These are phyloP conservation scores for Asterophora parasitica DNA, from an alignment of 768 basidiomycete species.

Conservation along the genomic window DNA sequence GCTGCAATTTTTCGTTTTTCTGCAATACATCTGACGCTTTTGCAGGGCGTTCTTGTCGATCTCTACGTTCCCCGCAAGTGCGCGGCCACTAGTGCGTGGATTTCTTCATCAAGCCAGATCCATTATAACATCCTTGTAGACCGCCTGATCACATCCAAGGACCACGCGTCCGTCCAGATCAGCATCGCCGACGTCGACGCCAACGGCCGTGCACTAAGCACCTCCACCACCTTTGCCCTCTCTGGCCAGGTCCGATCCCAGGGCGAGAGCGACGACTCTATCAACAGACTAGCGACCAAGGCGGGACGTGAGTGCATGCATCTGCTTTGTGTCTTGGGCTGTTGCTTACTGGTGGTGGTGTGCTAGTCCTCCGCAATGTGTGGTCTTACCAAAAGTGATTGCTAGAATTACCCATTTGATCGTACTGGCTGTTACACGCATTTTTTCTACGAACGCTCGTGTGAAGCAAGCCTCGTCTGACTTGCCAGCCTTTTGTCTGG, in stretches of 20 bases:
- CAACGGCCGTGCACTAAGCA: slow-evolving; percentile 71
- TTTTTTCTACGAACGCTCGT: too few relatives aligned
- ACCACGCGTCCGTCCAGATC: slow-evolving; percentile 98
- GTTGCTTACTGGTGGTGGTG: slow-evolving; percentile 7
- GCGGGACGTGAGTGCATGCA: slow-evolving; percentile 74
- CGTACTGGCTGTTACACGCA: too few relatives aligned
- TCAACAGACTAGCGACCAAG: slow-evolving; percentile 94
- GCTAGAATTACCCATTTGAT: slow-evolving; percentile 11
- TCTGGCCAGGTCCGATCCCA: slow-evolving; percentile 91
- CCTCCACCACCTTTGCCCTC: slow-evolving; percentile 89
- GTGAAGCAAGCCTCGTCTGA: too few relatives aligned
- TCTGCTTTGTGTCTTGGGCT: not conserved
- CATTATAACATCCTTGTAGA: slow-evolving; percentile 40
- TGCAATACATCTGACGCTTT: not conserved
- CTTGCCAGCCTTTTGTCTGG: too few relatives aligned
- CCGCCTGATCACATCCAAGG: slow-evolving; percentile 98
- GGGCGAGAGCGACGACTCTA: slow-evolving; percentile 93
- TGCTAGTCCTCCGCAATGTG: slow-evolving; percentile 87
- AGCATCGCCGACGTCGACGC: slow-evolving; percentile 92
- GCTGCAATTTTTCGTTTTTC: slow-evolving; percentile 19
- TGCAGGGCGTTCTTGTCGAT: slow-evolving; percentile 95
- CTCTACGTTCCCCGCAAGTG: slow-evolving; percentile 99
- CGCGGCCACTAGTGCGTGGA: slow-evolving; percentile 84
- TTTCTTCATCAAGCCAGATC: not conserved
- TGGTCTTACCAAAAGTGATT: slow-evolving; percentile 93